Evolutionary conservation across 495 filamentous ascomycete genomes (phyloP).

Genomic region (Hypoxylon rickii): DNA sequence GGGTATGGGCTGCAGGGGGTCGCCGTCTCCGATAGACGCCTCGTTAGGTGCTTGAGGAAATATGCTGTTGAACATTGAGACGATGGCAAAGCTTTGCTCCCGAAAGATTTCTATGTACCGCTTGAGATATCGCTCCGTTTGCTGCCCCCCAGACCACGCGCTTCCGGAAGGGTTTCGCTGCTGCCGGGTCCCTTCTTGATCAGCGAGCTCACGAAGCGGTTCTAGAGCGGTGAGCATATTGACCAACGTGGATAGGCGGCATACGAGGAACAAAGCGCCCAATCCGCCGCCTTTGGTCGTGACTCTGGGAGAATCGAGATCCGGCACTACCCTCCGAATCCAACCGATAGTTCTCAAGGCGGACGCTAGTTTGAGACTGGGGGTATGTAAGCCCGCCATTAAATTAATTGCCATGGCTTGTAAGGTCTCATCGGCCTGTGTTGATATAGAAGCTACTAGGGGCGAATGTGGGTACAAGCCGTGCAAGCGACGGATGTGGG

Average conservation of each 20-base stretch:
- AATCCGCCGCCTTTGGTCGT: conserved; percentile 56
- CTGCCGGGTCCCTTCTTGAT: conserved; percentile 72
- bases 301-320: conserved; percentile 61
- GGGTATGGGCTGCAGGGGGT: conserved; percentile 71
- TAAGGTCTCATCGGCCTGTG: conserved; percentile 86
- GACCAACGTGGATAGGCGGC: conserved; percentile 77
- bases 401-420: conserved; percentile 85
- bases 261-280: conserved; percentile 85
- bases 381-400: conserved; percentile 73
- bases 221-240: conserved; percentile 82
- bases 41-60: conserved; percentile 62
- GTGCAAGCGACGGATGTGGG: conserved; percentile 89
- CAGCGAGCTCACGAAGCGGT: conserved; percentile 84
- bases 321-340: conserved; percentile 84
- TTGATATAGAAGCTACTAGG: conserved; percentile 71
- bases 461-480: conserved; percentile 78
- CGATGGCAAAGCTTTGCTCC: conserved; percentile 94
- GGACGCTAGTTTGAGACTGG: conserved; percentile 83
- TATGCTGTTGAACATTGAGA: conserved; percentile 89
- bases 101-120: conserved; percentile 97
- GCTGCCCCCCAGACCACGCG: conserved; percentile 78
- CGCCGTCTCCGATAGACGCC: conserved; percentile 38
- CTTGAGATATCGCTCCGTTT: conserved; percentile 93
- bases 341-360: conserved; percentile 92
- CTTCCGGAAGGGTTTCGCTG: conserved; percentile 36